Base-by-base conservation (phyloP, 208 protist species). In the Endotrypanum monterogeii region DNA sequence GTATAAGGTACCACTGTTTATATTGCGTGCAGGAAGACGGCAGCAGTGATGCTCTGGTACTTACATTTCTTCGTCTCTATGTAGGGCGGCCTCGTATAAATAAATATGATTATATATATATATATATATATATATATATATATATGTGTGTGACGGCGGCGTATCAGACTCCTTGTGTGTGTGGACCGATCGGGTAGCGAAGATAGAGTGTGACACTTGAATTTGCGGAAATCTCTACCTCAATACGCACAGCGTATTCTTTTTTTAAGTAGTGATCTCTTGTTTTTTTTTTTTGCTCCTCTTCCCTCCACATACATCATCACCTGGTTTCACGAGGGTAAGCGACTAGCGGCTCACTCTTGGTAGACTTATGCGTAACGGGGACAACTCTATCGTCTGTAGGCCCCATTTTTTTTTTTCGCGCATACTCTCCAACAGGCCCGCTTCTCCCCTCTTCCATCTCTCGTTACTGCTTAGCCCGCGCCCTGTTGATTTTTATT, bases 381-480 rank as follows among this genome's bases (percentile, higher is more conserved):
- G 2, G 61, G 23, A 46, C 23, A 72, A 7, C 14, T 60, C 48
- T 44, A 9, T 74, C 71, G 16, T 46, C 63, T 50, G 63, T 23
- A 23, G 54, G 41, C 56, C 35, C 67, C 63, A 18, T 20, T 78
- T 74, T 35, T 37, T 70, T 57, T 48, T 60, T 44, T 48, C 78
- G 5, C 20, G 2, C 46, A 41, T 73, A 48, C 54, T 78, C 46
- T 57, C 50, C 71, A 48, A 72, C 32, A 41, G 60, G 28, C n/a
- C n/a, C 16, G 48, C 32, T 41, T 39, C 32, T 35, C 55, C 32
- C 56, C 12, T 62, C 12, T 25, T 3, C 11, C 39, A 5, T 62
- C 57, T 48, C 44, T 48, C 12, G 44, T 11, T 48, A 11, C 44
- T 48, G 44, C 44, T 48, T 11, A 5, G 44, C 44, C 12, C 12